Evolutionary conservation across 768 basidiomycete species (phyloP).

Genomic region (Mycena rosella): DNA sequence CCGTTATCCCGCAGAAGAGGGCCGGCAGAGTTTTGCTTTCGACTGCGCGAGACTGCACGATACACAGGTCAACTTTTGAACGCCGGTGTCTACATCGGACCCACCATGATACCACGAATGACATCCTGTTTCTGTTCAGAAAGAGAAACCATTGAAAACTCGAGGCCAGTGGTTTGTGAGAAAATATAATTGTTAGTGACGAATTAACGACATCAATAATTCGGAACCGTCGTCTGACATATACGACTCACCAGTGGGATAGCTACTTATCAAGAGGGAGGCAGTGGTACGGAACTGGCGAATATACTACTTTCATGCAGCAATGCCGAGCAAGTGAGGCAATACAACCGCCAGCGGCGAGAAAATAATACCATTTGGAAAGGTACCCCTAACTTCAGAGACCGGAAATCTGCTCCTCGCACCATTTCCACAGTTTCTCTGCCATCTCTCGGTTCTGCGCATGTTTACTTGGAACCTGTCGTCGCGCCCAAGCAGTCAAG

Average conservation of each 20-base stretch:
- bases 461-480: conserved; percentile 36
- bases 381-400: conserved; percentile 21
- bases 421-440: conserved; percentile 43
- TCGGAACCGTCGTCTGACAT: too few species aligned
- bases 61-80: not conserved
- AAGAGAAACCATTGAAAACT: conserved; percentile 17
- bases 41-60: conserved; percentile 15
- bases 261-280: too few species aligned
- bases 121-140: conserved; percentile 17
- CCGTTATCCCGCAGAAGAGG: conserved; percentile 22
- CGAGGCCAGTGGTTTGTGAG: too few species aligned
- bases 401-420: conserved; percentile 40
- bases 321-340: too few species aligned
- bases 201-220: too few species aligned
- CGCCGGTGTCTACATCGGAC: not conserved
- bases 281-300: too few species aligned
- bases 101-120: conserved; percentile 29
- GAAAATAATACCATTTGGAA: too few species aligned
- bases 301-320: too few species aligned
- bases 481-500: conserved; percentile 43
- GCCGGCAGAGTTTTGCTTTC: conserved; percentile 23
- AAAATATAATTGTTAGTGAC: too few species aligned
- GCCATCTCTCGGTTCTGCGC: conserved; percentile 39
- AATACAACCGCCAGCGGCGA: too few species aligned
- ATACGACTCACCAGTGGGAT: too few species aligned